These are phyloP conservation scores for Mucor plumbeus DNA, from an alignment of 371 early-diverging fungal genomes.

Conservation along the genomic window DNA sequence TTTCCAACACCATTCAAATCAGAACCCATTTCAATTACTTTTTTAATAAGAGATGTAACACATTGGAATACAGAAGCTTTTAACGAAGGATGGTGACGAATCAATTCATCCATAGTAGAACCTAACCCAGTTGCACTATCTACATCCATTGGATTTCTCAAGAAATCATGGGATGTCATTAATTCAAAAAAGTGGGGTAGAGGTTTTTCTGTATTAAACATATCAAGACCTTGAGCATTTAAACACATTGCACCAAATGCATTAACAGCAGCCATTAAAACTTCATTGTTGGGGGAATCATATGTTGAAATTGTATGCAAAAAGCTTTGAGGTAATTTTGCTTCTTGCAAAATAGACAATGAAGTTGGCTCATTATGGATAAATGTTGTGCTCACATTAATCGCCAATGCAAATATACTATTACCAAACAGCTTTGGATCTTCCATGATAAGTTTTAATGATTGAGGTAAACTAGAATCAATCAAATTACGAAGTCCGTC, in stretches of 20 bases:
- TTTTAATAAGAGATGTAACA: slow-evolving; percentile 66
- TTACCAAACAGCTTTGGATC: slow-evolving; percentile 75
- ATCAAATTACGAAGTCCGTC: slow-evolving; percentile 93
- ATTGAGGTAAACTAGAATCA: slow-evolving; percentile 82
- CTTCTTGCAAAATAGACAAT: slow-evolving; percentile 88
- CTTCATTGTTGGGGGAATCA: slow-evolving; percentile 73
- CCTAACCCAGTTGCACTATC: slow-evolving; percentile 84
- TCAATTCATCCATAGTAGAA: slow-evolving; percentile 89
- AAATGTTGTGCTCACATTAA: slow-evolving; percentile 92
- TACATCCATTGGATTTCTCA: slow-evolving; percentile 78
- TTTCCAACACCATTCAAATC: slow-evolving; percentile 41
- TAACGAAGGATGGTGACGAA: slow-evolving; percentile 91
- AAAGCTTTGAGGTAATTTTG: slow-evolving; percentile 82
- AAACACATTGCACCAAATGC: slow-evolving; percentile 97
- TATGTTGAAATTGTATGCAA: slow-evolving; percentile 66
- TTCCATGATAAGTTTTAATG: slow-evolving; percentile 74
- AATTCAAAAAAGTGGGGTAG: slow-evolving; percentile 75
- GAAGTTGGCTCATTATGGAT: slow-evolving; percentile 97
- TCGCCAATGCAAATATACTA: slow-evolving; percentile 73
- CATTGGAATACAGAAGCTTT: slow-evolving; percentile 71
- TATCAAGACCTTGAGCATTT: slow-evolving; percentile 82
- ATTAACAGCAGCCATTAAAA: slow-evolving; percentile 76
- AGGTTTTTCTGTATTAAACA: slow-evolving; percentile 75
- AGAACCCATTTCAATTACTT: slow-evolving; percentile 54
- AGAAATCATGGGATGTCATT: slow-evolving; percentile 75